Percentiles rank a stretch among this genome's conserved stretches.
These are phyloP conservation scores for Cercospora sesami DNA, from an alignment of 2,329 filamentous ascomycete genomes.

Conservation along the genomic window DNA sequence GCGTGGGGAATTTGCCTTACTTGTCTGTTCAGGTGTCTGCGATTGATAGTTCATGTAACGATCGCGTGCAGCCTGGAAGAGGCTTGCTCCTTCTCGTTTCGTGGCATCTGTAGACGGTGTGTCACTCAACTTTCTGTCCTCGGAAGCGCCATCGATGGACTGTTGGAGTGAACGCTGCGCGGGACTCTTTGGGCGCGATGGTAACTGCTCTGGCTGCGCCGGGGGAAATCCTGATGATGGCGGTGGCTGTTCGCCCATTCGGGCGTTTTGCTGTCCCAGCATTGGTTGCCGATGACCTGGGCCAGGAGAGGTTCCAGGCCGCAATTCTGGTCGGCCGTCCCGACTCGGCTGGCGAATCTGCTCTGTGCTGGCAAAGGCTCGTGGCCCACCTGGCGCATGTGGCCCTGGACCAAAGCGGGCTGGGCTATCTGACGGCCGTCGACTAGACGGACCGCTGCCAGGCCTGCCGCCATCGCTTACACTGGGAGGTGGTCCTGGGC, in stretches of 20 bases:
- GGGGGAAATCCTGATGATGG: slow-evolving; percentile 8
- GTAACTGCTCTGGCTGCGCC: not conserved
- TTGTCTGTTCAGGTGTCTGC: slow-evolving; percentile 12
- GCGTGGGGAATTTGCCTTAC: slow-evolving; percentile 17
- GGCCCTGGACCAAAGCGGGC: slow-evolving; percentile 21
- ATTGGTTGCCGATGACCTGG: slow-evolving; percentile 18
- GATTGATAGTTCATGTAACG: slow-evolving; percentile 30
- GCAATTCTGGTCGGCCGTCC: slow-evolving; percentile 28
- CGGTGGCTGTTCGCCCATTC: slow-evolving; percentile 11
- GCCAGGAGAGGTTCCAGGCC: slow-evolving; percentile 33
- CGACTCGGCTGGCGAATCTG: slow-evolving; percentile 38
- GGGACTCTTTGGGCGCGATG: slow-evolving; percentile 28
- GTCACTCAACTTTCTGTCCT: slow-evolving; percentile 23
- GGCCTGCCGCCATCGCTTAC: slow-evolving; percentile 27
- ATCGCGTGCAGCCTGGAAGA: slow-evolving; percentile 33
- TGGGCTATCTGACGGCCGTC: slow-evolving; percentile 28
- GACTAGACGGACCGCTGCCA: slow-evolving; percentile 22
- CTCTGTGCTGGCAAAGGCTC: slow-evolving; percentile 37
- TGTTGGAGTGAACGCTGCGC: slow-evolving; percentile 23
- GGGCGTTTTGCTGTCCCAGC: not conserved
- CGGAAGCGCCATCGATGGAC: slow-evolving; percentile 22
- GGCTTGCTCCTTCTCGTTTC: slow-evolving; percentile 24
- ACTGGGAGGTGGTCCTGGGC: slow-evolving; percentile 36
- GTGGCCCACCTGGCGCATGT: slow-evolving; percentile 25
- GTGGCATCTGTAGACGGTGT: slow-evolving; percentile 15